phyloP scores from a whole-genome alignment of 2,329 filamentous ascomycete genomes.

The Aspergillus thermomutatus region DNA sequence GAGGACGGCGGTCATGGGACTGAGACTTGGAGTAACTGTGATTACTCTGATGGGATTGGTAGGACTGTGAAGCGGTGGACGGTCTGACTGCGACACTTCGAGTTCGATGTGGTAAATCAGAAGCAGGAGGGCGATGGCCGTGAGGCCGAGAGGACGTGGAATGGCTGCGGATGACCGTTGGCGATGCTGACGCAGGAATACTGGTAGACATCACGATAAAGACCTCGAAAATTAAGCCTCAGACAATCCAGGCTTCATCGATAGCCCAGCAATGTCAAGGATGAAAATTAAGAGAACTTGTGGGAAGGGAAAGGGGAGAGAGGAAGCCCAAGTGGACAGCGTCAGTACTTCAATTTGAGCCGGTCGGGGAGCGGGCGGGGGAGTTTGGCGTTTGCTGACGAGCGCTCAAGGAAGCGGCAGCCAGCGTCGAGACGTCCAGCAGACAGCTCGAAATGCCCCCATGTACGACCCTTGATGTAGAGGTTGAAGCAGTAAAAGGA shows the following conservation, averaged over 20 bases:
- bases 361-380: slow-evolving; percentile 23
- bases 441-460: slow-evolving; percentile 12
- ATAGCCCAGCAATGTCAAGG: slow-evolving; percentile 7
- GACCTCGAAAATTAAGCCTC: slow-evolving; percentile 4
- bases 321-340: slow-evolving; percentile 10
- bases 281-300: background rate
- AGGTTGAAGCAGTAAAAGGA: background rate
- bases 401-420: slow-evolving; percentile 15
- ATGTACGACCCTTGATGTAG: slow-evolving; percentile 9
- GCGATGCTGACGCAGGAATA: slow-evolving; percentile 43
- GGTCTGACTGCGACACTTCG: slow-evolving; percentile 45
- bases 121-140: slow-evolving; percentile 38
- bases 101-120: slow-evolving; percentile 45
- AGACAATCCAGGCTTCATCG: slow-evolving; percentile 10
- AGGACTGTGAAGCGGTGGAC: slow-evolving; percentile 35
- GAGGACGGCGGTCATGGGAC: slow-evolving; percentile 45
- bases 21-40: slow-evolving; percentile 40
- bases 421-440: slow-evolving; percentile 12
- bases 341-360: slow-evolving; percentile 9
- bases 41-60: slow-evolving; percentile 28
- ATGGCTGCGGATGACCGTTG: slow-evolving; percentile 49
- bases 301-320: background rate
- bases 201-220: slow-evolving; percentile 43
- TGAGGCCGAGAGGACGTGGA: slow-evolving; percentile 47
- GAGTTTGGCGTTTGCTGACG: slow-evolving; percentile 20